A percentile compares a stretch with the other conserved stretches of the same genome.
Conservation (phyloP, 306 rosid species). For the apple (Malus domestica) region DNA sequence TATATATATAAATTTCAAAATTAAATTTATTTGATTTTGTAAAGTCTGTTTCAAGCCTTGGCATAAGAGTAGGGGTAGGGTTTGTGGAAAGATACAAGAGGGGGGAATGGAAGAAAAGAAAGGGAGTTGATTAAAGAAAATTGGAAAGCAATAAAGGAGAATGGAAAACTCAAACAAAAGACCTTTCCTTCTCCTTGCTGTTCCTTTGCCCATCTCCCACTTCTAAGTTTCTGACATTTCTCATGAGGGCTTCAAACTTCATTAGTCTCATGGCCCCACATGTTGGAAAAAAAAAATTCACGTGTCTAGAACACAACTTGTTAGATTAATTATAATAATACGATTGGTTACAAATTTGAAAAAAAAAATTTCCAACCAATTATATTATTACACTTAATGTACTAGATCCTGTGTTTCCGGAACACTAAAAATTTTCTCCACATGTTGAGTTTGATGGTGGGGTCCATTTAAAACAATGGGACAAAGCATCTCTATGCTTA, state of each 20-base stretch:
- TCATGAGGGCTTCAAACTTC: not conserved
- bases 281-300: not conserved
- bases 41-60: not conserved
- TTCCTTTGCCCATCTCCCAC: not conserved
- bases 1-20: not conserved
- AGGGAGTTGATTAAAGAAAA: not conserved
- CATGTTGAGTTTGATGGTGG: not conserved
- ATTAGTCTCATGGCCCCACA: not conserved
- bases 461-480: not conserved
- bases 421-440: not conserved
- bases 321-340: too few species aligned
- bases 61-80: slow-evolving; percentile 9
- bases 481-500: not conserved
- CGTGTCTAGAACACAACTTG: too few species aligned
- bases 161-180: not conserved
- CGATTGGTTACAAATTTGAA: too few species aligned
- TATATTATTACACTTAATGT: too few species aligned
- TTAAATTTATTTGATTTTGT: not conserved
- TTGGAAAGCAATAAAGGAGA: not conserved
- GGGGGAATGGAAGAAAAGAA: not conserved
- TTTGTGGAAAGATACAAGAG: not conserved
- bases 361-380: too few species aligned
- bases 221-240: not conserved
- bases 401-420: rapidly evolving
- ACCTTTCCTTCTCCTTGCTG: not conserved